phyloP scores from a whole-genome alignment of 2,329 filamentous ascomycete species.

The Aaosphaeria pasadenensis region DNA sequence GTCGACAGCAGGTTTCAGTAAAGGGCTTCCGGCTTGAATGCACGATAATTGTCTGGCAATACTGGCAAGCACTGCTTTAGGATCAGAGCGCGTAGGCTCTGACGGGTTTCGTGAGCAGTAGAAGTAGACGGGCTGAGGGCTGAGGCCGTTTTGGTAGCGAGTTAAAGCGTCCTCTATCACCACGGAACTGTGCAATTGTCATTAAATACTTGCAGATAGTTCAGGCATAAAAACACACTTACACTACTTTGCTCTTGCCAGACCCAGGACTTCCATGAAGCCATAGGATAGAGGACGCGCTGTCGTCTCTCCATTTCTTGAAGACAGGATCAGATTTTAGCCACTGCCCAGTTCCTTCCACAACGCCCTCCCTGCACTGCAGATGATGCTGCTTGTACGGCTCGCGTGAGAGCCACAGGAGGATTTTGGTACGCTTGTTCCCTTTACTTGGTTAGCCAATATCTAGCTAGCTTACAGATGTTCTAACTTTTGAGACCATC shows the following conservation, averaged over 20 bases:
- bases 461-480: constrained; percentile 2
- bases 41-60: constrained; percentile 13
- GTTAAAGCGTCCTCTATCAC: constrained; percentile 2
- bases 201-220: too few species aligned
- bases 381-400: neutral
- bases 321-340: neutral
- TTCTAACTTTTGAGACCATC: constrained; percentile 8
- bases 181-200: too few species aligned
- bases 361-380: neutral
- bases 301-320: constrained; percentile 19
- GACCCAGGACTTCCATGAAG: constrained; percentile 33
- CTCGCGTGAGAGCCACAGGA: neutral
- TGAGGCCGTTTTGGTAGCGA: constrained; percentile 7
- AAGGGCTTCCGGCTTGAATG: constrained; percentile 6
- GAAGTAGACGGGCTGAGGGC: constrained; percentile 9
- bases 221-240: constrained; percentile 14
- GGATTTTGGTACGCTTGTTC: neutral
- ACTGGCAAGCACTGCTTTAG: constrained; percentile 13
- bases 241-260: constrained; percentile 33
- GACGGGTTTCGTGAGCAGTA: constrained; percentile 16
- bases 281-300: constrained; percentile 32
- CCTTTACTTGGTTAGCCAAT: neutral
- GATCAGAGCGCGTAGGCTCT: constrained; percentile 12
- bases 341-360: neutral
- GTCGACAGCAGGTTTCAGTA: constrained; percentile 7